Conservation (phyloP, 148 eudicot species). For the Rhododendron simsii region DNA sequence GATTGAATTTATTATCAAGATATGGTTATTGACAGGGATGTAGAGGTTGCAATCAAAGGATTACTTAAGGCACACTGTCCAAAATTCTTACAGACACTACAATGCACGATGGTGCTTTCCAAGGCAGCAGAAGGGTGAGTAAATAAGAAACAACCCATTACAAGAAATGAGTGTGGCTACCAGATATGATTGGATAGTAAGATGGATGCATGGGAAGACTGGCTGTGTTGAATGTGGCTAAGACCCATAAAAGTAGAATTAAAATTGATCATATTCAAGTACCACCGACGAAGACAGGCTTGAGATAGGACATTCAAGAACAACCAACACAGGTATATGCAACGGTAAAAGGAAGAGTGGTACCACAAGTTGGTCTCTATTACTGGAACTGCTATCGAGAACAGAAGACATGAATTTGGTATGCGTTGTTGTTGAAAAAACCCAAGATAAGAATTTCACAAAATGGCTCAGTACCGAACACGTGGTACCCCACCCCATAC, state of each 20-base stretch:
- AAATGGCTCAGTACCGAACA: no score
- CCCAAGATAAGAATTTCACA: background rate
- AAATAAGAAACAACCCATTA: background rate
- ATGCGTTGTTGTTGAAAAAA: background rate
- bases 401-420: background rate
- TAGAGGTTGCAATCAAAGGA: background rate
- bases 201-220: background rate
- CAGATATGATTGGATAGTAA: background rate
- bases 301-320: background rate
- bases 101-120: background rate
- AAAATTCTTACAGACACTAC: background rate
- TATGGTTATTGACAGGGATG: background rate
- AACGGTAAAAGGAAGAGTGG: background rate
- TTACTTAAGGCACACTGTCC: background rate
- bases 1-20: background rate
- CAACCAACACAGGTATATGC: background rate
- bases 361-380: background rate
- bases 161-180: background rate
- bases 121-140: background rate
- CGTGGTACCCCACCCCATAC: no score
- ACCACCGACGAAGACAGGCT: background rate
- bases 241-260: background rate
- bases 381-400: background rate
- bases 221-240: background rate
- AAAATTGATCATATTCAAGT: background rate